Conservation (phyloP, 441 rosid genomes). For the Manihot esculenta region DNA sequence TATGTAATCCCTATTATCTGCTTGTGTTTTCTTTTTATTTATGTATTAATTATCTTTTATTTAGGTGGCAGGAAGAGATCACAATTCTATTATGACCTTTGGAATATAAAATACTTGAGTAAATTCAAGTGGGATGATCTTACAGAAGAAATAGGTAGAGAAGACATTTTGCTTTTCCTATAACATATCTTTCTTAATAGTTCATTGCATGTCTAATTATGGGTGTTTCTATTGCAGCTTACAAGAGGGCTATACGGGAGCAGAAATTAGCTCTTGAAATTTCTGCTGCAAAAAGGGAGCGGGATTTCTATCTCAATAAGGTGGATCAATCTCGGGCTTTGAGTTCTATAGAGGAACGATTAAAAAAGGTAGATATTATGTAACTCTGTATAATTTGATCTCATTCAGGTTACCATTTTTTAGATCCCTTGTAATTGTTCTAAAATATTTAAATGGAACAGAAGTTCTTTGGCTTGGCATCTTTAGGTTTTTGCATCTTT, state of each 20-base stretch:
- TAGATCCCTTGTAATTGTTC: background rate
- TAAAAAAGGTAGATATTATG: constrained; percentile 61
- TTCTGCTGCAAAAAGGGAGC: constrained; percentile 89
- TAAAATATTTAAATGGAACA: background rate
- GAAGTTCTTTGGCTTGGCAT: background rate
- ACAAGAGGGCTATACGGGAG: constrained; percentile 70
- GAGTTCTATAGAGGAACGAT: constrained; percentile 69
- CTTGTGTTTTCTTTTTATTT: constrained; percentile 1
- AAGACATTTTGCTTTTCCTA: constrained; percentile 14
- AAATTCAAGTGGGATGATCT: constrained; percentile 98
- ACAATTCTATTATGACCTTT: constrained; percentile 66
- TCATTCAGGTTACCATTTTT: background rate
- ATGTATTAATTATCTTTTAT: constrained; percentile 13
- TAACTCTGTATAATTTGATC: background rate
- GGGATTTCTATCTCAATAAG: constrained; percentile 75
- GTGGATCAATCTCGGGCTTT: constrained; percentile 72
- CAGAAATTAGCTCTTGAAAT: constrained; percentile 80
- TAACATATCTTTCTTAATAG: constrained; percentile 2
- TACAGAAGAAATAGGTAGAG: constrained; percentile 75
- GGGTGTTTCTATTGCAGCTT: constrained; percentile 50
- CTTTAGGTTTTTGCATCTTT: background rate
- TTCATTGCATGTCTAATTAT: constrained; percentile 24
- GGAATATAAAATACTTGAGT: constrained; percentile 94
- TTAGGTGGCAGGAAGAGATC: constrained; percentile 91
- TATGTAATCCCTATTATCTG: background rate